Base-by-base conservation (phyloP, 2,329 filamentous ascomycete species). In the Alternaria tenuissima region DNA sequence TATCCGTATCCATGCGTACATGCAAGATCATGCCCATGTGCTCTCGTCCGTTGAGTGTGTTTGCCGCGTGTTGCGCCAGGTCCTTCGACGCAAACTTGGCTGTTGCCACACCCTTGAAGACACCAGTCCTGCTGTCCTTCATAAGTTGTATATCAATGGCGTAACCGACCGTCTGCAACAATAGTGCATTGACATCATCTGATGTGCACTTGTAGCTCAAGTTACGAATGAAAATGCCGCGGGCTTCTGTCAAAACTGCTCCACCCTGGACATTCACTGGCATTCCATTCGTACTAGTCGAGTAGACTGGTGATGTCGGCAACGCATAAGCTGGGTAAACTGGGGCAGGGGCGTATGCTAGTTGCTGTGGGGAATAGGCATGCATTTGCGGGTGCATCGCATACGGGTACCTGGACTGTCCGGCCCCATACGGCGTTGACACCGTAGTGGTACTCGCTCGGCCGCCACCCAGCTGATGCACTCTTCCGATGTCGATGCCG, bases 241-340 rank as follows among this genome's bases (percentile, higher is more conserved):
- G 75, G 24, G 73, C 68, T 59, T 80, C 77, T 7, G 77, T 79
- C 28, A 75, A 61, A 20, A 77, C 65, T 16, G 72, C 74, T 8
- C 77, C 76, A n/a, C 70, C 63, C n/a, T 64, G 66, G n/a, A 77
- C 61, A 46, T 79, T 80, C 28, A 80, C 76, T 11, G 76, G 74
- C 44, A 79, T 69, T 3, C 77, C 76, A 28, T 63, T 70, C 16
- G 67, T 66, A 57, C 64, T 78, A 26, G 70, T 64, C 28, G 71
- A 73, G 61, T 78, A 79, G 3, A 71, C 62, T 24, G 71, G 68
- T 11, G 65, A 49, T 47, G 26, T 44, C 22, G 64, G 63, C n/a
- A 67, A 39, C 14, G 62, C 41, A 44, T 74, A 64, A 24, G 63
- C 63, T 24, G 65, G 55, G 41, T 73, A 71, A n/a, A 62, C 41